phyloP scores from a whole-genome alignment of 108 stramenopile genomes.

The Cyclotella sp. region DNA sequence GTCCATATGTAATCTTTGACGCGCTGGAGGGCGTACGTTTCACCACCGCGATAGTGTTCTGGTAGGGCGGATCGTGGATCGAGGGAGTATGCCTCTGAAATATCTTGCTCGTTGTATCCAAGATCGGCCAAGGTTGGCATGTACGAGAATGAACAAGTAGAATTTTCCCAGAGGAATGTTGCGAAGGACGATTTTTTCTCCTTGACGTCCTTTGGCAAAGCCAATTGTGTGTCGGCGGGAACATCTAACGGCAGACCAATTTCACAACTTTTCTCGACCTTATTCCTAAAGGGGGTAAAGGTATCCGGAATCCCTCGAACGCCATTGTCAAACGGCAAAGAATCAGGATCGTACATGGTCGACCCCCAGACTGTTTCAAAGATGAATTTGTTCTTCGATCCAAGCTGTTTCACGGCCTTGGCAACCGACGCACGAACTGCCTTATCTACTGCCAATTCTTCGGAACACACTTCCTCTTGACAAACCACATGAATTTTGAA shows the following conservation, averaged over 20 bases:
- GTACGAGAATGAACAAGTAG: slow-evolving; percentile 42
- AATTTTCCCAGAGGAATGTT: not conserved
- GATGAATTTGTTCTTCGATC: slow-evolving; percentile 22
- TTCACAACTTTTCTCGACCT: slow-evolving; percentile 84
- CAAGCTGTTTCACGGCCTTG: slow-evolving; percentile 19
- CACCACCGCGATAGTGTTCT: slow-evolving; percentile 86
- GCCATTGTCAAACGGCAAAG: slow-evolving; percentile 77
- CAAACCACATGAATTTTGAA: slow-evolving; percentile 44
- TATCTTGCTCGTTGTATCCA: slow-evolving; percentile 73
- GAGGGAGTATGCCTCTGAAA: slow-evolving; percentile 41
- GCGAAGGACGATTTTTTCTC: not conserved
- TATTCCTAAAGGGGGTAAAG: slow-evolving; percentile 93
- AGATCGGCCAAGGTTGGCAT: slow-evolving; percentile 75
- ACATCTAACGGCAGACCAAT: slow-evolving; percentile 70
- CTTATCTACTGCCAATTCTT: slow-evolving; percentile 72
- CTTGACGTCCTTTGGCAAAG: slow-evolving; percentile 31
- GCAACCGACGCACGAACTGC: slow-evolving; percentile 53
- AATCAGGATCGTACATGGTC: slow-evolving; percentile 86
- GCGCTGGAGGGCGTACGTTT: slow-evolving; percentile 86
- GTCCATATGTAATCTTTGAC: slow-evolving; percentile 93
- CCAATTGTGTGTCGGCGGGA: slow-evolving; percentile 55
- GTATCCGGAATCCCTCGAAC: slow-evolving; percentile 80
- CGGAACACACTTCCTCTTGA: slow-evolving; percentile 81
- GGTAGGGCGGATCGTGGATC: slow-evolving; percentile 81
- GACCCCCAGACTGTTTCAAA: slow-evolving; percentile 89